Evolutionary conservation across 2,329 filamentous ascomycete genomes (phyloP), one percentile per base, ranked within the genome.

Genomic region (Trichoderma arundinaceum): DNA sequence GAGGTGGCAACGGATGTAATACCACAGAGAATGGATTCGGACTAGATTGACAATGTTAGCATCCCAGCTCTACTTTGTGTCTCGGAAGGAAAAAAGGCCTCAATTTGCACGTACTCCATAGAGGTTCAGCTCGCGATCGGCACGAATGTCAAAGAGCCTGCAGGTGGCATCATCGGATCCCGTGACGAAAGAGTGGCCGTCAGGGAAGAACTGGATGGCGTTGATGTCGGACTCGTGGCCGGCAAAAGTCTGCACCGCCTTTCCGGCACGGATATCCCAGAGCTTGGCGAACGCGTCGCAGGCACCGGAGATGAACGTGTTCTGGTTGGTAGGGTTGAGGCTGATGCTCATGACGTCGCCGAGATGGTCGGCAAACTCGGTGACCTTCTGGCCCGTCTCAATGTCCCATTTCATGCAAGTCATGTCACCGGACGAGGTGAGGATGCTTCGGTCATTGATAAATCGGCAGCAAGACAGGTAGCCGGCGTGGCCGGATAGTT

Each of bases 351-450:
- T 99, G 72, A 99, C 95, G 76, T 99, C 95, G 77, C 95, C 95
- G 10, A 99, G 86, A 78, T 99, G 95, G 80, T 99, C 95, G 75
- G 95, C 95, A 72, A 98, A 99, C 78, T 99, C 95, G 75, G 94
- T 96, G 48, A 97, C 91, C 83, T 97, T 97, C 71, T 94, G 92
- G 65, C 95, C 95, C 0, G 94, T 96, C 81, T 99, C 95, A 70
- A 99, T 94, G 82, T 99, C 95, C 95, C 95, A 99, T 76, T 98
- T 92, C 90, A 98, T 97, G 79, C 95, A 99, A 60, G 95, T 99
- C 95, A 99, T 99, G 77, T 99, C 95, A 69, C 95, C 95, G 2
- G 95, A 99, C 0, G 95, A 98, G 67, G 95, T 99, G 70, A 99
- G 88, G 75, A 99, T 98, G 76, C 92, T 93, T 75, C 95, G 90